phyloP scores from a whole-genome alignment of 73 alveolate species.

The Tetrahymena elliotti region DNA sequence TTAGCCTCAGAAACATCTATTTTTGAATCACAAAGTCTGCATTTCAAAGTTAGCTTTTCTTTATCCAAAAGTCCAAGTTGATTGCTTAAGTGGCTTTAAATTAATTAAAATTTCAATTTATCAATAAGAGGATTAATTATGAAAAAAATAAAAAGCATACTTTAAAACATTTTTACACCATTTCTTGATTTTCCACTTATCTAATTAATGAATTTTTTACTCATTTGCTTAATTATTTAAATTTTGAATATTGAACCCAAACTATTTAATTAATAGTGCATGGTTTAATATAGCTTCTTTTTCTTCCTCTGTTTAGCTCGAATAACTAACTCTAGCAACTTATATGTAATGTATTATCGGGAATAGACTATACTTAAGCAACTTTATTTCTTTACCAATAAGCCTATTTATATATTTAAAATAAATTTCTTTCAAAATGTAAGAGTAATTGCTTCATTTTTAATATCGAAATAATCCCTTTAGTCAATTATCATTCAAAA shows the following conservation, averaged over 20 bases:
- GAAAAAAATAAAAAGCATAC: neutral
- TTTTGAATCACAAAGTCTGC: neutral
- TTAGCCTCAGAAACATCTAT: neutral
- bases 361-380: neutral
- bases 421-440: neutral
- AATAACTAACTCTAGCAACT: neutral
- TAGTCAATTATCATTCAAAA: no score
- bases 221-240: neutral
- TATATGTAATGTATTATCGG: neutral
- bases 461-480: no score
- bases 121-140: neutral
- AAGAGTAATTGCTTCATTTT: no score
- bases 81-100: neutral
- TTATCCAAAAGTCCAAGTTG: neutral
- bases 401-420: neutral
- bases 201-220: neutral
- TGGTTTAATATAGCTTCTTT: neutral
- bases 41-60: neutral
- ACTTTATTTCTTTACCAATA: neutral
- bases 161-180: neutral
- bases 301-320: neutral
- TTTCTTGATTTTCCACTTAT: neutral
- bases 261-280: neutral
- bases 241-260: neutral
- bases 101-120: neutral